Conservation (phyloP, 2,329 filamentous ascomycete species). For the Penicillium italicum region DNA sequence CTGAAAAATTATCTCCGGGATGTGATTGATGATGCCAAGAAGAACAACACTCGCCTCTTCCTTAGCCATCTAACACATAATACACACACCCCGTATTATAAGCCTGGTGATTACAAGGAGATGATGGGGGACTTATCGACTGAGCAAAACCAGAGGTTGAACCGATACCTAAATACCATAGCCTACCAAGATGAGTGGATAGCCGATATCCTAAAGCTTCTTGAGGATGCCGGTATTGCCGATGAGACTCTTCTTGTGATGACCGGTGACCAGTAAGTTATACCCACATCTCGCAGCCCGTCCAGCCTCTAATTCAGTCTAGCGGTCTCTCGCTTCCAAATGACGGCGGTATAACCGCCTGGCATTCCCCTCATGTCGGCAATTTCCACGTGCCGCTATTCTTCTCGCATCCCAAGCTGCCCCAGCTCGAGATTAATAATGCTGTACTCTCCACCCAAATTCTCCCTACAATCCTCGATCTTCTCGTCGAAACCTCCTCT, state of each 20-base stretch:
- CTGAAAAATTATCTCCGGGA: slow-evolving; percentile 26
- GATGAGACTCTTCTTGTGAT: slow-evolving; percentile 31
- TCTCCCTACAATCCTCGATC: slow-evolving; percentile 48
- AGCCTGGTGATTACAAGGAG: slow-evolving; percentile 21
- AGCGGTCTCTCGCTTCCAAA: slow-evolving; percentile 27
- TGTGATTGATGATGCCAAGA: slow-evolving; percentile 26
- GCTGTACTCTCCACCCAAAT: slow-evolving; percentile 34
- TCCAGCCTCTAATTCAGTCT: background rate
- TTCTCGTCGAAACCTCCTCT: slow-evolving; percentile 43
- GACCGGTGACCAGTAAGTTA: slow-evolving; percentile 28
- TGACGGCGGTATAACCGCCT: slow-evolving; percentile 27
- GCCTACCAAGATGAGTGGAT: slow-evolving; percentile 28
- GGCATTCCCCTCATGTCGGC: slow-evolving; percentile 26
- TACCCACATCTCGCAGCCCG: background rate
- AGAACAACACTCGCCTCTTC: slow-evolving; percentile 27
- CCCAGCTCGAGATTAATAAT: slow-evolving; percentile 20
- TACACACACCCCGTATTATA: slow-evolving; percentile 28
- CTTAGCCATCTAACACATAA: slow-evolving; percentile 30
- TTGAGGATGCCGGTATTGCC: slow-evolving; percentile 29
- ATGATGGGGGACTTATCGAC: slow-evolving; percentile 12
- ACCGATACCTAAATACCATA: slow-evolving; percentile 29
- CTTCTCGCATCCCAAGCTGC: slow-evolving; percentile 25
- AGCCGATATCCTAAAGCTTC: slow-evolving; percentile 22
- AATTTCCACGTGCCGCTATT: slow-evolving; percentile 29
- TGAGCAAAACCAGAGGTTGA: slow-evolving; percentile 20